phyloP scores from a whole-genome alignment of 2,329 filamentous ascomycete genomes.

The Arthrobotrys pseudoclavata region DNA sequence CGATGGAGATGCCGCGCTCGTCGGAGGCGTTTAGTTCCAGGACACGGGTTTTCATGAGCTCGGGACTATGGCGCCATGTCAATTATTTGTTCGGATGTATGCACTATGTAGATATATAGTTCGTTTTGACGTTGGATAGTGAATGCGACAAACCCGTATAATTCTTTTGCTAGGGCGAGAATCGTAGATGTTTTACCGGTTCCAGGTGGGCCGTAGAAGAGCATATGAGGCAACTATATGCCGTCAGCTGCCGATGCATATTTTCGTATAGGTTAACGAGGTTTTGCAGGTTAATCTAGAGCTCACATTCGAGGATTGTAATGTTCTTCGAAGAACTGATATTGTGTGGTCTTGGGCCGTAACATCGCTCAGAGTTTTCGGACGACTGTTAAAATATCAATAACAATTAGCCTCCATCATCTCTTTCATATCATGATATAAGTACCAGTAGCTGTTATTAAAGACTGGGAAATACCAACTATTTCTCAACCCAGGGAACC shows the following conservation, averaged over 20 bases:
- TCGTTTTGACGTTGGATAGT: neutral
- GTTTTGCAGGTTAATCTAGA: conserved; percentile 7
- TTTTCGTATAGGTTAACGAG: neutral
- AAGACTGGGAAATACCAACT: conserved; percentile 72
- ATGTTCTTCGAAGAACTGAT: conserved; percentile 87
- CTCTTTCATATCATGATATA: neutral
- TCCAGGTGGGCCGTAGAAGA: conserved; percentile 97
- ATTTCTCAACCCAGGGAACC: conserved; percentile 97
- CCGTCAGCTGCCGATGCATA: neutral
- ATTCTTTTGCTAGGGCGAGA: conserved; percentile 94
- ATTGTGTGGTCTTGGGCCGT: conserved; percentile 98
- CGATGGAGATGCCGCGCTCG: conserved; percentile 96
- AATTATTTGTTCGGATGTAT: neutral
- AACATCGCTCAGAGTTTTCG: conserved; percentile 93
- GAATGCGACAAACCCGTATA: conserved; percentile 74
- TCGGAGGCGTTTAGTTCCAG: conserved; percentile 99
- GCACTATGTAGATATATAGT: neutral
- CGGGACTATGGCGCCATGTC: conserved; percentile 71
- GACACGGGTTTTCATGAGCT: conserved; percentile 92
- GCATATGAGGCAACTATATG: conserved; percentile 89
- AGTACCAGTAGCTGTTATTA: neutral
- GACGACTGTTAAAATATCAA: conserved; percentile 75
- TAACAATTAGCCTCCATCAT: conserved; percentile 61
- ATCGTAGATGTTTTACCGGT: conserved; percentile 99
- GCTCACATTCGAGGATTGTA: conserved; percentile 89